phyloP scores from a whole-genome alignment of 768 basidiomycete species.

The Favolaschia claudopus region DNA sequence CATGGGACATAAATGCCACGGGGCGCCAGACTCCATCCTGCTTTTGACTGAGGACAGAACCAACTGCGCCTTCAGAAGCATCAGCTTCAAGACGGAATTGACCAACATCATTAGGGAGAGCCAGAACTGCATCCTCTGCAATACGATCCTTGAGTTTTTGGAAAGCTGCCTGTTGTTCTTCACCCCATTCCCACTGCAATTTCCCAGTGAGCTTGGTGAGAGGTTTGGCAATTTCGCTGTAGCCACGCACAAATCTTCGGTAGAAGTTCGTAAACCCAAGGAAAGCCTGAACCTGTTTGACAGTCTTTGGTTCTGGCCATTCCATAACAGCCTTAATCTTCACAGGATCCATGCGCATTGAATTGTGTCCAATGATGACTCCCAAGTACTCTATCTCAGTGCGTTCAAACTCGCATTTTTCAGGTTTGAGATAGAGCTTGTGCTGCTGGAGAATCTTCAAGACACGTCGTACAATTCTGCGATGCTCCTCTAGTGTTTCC shows the following conservation, averaged over 20 bases:
- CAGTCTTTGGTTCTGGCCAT: background rate
- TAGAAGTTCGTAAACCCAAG: background rate
- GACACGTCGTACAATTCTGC: background rate
- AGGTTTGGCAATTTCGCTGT: background rate
- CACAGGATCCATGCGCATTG: slow-evolving; percentile 1
- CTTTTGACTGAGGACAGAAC: background rate
- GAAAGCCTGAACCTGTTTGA: background rate
- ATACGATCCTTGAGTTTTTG: background rate
- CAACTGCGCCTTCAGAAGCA: background rate
- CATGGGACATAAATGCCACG: too few relatives aligned
- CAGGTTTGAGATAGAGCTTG: background rate
- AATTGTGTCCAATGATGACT: background rate
- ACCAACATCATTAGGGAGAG: background rate
- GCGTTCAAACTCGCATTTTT: background rate
- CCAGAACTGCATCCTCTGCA: background rate
- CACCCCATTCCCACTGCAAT: background rate
- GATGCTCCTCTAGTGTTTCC: background rate
- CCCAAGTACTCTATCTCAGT: background rate
- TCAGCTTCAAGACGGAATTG: background rate
- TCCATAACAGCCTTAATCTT: background rate
- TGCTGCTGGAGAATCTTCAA: background rate
- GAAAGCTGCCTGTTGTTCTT: background rate
- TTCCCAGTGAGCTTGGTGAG: slow-evolving; percentile 1
- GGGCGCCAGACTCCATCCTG: background rate
- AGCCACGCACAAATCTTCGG: background rate